Evolutionary conservation across 805 yeast species (phyloP), one percentile per base, ranked within the genome.

Genomic region (Pichia ethanolica): DNA sequence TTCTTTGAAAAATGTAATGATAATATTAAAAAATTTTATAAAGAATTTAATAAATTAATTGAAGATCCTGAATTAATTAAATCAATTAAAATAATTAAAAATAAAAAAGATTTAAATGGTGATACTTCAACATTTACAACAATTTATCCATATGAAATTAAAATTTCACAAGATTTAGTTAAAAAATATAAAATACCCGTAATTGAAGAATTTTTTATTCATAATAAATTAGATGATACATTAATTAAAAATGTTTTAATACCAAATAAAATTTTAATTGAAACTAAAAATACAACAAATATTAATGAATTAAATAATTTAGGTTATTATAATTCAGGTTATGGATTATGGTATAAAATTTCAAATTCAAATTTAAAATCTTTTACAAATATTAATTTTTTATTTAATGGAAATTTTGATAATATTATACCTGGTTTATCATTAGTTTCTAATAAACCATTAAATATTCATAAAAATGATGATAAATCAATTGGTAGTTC

Each of bases 351-450:
- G 90, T 69, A 78, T 33, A 76, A 77, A 30, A 12, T 10, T 20
- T 43, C 51, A 27, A 37, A 11, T 10, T 25, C 34, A 5, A 12
- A 34, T 35, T 32, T 14, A n/a, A 38, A 37, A 6, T 9, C 12
- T 5, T 48, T 20, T 32, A 20, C 47, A 11, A 37, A 75, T 3
- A 57, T 89, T 11, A 88, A 86, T 54, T 72, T 88, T 1, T 66
- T 90, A 35, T 89, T 81, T 68, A 95, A 95, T 1, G 60, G 63
- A 3, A 87, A 82, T 54, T 83, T 86, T 1, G 79, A 77, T 4
- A 96, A 88, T 46, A 95, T 96, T 4, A 71, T 96, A 48, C 79
- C 80, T 0, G 77, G 77, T 44, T 89, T 96, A 96, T 55, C 27
- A 6, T 11, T 36, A 3, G 5, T 49, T 5, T 42, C 53, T 8